phyloP scores from a whole-genome alignment of 257 asterid species.

The Anisodus acutangulus region DNA sequence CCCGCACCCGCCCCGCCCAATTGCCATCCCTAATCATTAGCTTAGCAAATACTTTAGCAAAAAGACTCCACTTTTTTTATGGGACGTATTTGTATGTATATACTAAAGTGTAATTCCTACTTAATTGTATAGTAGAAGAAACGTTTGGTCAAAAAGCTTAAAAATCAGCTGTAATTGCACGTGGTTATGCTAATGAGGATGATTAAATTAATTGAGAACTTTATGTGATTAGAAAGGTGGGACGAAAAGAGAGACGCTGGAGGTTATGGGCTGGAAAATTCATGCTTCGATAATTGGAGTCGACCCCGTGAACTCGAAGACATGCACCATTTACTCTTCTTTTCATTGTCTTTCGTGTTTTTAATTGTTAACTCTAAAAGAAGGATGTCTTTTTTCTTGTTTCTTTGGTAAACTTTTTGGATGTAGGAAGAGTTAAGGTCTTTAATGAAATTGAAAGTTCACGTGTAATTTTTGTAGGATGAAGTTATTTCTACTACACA shows the following conservation, averaged over 20 bases:
- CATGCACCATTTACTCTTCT: background rate
- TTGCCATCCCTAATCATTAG: too few relatives aligned
- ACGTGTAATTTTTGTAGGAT: background rate
- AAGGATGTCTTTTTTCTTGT: background rate
- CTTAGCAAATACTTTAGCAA: conserved; percentile 37
- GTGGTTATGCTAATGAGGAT: conserved; percentile 34
- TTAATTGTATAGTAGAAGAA: conserved; percentile 8
- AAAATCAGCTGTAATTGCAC: conserved; percentile 46
- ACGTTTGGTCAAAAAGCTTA: conserved; percentile 35
- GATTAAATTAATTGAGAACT: conserved; percentile 7
- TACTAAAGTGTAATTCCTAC: background rate
- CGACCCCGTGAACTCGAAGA: conserved; percentile 24
- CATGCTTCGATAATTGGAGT: conserved; percentile 32
- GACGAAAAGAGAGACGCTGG: conserved; percentile 15
- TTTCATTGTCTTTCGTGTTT: background rate
- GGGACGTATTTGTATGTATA: conserved; percentile 13
- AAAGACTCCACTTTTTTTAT: conserved; percentile 32
- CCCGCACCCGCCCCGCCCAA: too few relatives aligned
- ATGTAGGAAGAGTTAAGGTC: background rate
- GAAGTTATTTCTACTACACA: background rate
- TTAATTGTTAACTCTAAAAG: background rate
- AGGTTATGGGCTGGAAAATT: background rate
- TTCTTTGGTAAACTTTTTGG: background rate
- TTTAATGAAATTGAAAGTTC: background rate
- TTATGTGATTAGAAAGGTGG: conserved; percentile 21